Evolutionary conservation across 805 yeast genomes (phyloP).

Genomic region (Kluyveromyces lactis): DNA sequence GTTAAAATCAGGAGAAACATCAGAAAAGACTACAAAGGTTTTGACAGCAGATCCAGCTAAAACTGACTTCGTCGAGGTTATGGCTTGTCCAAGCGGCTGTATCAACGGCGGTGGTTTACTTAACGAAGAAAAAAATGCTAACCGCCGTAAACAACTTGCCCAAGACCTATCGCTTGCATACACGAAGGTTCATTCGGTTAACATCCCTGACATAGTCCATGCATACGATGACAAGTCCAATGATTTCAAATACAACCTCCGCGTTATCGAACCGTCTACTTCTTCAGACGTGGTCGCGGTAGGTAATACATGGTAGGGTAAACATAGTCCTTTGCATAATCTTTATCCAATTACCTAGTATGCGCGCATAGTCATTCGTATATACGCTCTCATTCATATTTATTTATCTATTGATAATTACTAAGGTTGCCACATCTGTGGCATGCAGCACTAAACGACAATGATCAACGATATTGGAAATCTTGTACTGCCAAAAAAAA

Average conservation of each 20-base stretch:
- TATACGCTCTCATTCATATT: no score
- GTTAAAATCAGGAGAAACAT: background rate
- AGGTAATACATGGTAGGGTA: constrained; percentile 19
- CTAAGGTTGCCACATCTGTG: no score
- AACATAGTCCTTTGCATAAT: no score
- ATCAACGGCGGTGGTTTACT: constrained; percentile 96
- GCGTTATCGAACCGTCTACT: constrained; percentile 11
- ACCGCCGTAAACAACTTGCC: constrained; percentile 11
- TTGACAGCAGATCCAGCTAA: constrained; percentile 48
- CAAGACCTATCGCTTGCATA: constrained; percentile 8
- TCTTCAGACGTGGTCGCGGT: constrained; percentile 15
- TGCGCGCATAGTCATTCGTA: no score
- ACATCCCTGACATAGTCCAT: background rate
- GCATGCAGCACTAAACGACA: no score
- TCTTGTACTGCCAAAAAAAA: no score
- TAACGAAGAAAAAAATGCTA: constrained; percentile 32
- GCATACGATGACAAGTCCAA: background rate
- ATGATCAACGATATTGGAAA: no score
- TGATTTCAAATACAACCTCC: constrained; percentile 11
- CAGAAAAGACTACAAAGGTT: constrained; percentile 11
- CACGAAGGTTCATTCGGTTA: background rate
- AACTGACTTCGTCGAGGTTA: constrained; percentile 82
- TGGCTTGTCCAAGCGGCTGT: constrained; percentile 99
- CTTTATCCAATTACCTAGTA: no score
- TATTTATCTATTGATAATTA: no score